These are phyloP conservation scores for Podaxis sp. DNA, from an alignment of 768 basidiomycete genomes.

Conservation along the genomic window DNA sequence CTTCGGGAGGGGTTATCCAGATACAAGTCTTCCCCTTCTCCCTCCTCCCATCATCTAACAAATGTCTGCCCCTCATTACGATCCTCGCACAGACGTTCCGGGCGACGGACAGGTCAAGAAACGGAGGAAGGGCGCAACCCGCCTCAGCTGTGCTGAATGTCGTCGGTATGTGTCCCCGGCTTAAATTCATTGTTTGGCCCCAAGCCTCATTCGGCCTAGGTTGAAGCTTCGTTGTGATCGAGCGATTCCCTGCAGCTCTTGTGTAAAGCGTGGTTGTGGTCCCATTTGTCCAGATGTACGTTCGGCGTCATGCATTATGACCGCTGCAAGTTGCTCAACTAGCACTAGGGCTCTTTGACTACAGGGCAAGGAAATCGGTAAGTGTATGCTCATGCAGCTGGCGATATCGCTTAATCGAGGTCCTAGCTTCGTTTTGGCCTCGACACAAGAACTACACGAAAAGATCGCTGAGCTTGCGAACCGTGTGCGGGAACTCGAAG, in stretches of 20 bases:
- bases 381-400: slow-evolving; percentile 13
- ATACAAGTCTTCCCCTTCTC: slow-evolving; percentile 14
- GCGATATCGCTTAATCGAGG: neutral
- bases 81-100: slow-evolving; percentile 26
- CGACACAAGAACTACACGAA: slow-evolving; percentile 79
- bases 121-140: slow-evolving; percentile 69
- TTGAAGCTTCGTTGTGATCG: slow-evolving; percentile 77
- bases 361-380: slow-evolving; percentile 84
- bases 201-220: slow-evolving; percentile 30
- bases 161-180: slow-evolving; percentile 47
- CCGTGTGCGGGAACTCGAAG: slow-evolving; percentile 78
- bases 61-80: slow-evolving; percentile 36
- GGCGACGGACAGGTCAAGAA: slow-evolving; percentile 46
- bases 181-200: slow-evolving; percentile 12
- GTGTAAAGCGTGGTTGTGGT: slow-evolving; percentile 77
- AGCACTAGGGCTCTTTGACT: slow-evolving; percentile 49
- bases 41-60: slow-evolving; percentile 24
- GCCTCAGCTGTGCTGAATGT: slow-evolving; percentile 80
- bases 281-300: slow-evolving; percentile 81
- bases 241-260: slow-evolving; percentile 74
- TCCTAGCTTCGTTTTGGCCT: slow-evolving; percentile 72
- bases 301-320: slow-evolving; percentile 17
- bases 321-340: slow-evolving; percentile 8
- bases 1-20: slow-evolving; percentile 4
- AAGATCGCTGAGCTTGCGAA: slow-evolving; percentile 74